These are phyloP conservation scores for Isoetes taiwanensis DNA, from an alignment of 75 land plant genomes.

Conservation along the genomic window DNA sequence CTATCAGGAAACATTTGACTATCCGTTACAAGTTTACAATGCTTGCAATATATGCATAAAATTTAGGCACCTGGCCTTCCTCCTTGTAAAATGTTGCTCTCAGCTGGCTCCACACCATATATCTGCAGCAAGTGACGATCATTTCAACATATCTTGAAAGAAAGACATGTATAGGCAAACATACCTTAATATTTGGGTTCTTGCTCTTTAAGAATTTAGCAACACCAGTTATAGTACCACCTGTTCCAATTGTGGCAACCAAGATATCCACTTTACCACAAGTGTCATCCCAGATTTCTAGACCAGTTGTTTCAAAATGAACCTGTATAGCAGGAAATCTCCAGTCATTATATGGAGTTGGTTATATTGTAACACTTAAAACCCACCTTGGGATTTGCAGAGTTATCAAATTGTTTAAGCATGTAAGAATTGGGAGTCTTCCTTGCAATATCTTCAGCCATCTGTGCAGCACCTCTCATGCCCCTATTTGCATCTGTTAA, in stretches of 20 bases:
- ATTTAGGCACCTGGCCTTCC: too few species aligned
- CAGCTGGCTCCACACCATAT: conserved; percentile 4
- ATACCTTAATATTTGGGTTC: conserved; percentile 2
- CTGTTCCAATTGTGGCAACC: background rate
- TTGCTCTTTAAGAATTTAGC: background rate
- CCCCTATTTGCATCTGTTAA: background rate
- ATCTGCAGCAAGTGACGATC: background rate
- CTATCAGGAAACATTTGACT: too few species aligned
- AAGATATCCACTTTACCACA: conserved; percentile 3
- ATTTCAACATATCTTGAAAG: background rate
- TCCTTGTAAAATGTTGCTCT: background rate
- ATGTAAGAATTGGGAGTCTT: conserved; percentile 3
- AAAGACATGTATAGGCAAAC: background rate
- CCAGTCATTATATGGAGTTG: too few species aligned
- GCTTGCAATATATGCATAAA: too few species aligned
- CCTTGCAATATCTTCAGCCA: background rate
- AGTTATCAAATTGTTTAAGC: conserved; percentile 4
- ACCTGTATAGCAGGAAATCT: background rate
- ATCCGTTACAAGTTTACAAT: too few species aligned
- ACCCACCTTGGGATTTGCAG: conserved; percentile 2
- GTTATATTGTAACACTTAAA: background rate
- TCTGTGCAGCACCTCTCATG: conserved; percentile 4
- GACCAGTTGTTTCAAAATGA: conserved; percentile 7
- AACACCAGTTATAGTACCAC: background rate
- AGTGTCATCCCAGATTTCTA: conserved; percentile 1